Base-by-base conservation (phyloP, 2,329 filamentous ascomycete species). In the Penicillium sp. region DNA sequence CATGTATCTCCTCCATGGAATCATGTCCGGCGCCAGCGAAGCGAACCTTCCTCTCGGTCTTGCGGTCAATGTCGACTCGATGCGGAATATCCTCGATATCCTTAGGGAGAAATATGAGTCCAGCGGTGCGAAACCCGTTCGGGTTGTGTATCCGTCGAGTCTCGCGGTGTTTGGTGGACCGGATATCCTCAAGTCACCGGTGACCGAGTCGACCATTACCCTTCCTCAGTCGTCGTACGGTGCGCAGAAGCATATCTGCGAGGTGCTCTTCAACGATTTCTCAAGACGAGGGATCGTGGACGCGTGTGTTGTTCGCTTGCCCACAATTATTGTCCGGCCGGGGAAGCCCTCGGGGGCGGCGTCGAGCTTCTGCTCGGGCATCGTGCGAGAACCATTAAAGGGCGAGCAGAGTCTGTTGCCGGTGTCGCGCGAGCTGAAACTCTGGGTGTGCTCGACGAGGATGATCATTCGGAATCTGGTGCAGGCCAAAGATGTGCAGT, bases 231-330 rank as follows among this genome's bases (percentile, higher is more conserved):
- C 51, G 3, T 54, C 51, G 17, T 89, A 89, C 70, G 87, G 87
- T 41, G 82, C 85, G 5, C 84, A 88, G 73, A 89, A 90, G 73
- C 78, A 88, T 63, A 83, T 88, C 72, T 85, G 83, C 60, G 87
- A 90, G 75, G 79, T 83, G 1, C 78, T 89, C 11, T 72, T 90
- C 69, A 89, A 89, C 73, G 87, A 89, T 65, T 85, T 88, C 73
- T 86, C 86, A 58, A 80, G 87, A 29, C 80, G 84, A 57, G 84
- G 85, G 0, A 82, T 84, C 56, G 81, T 89, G 60, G 84, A 86
- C 60, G 87, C 83, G 7, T 83, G 87, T 53, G 79, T 79, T 3
- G 79, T 87, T 55, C 84, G 87, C 0, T 84, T 90, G 52, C 87
- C 87, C 0, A 88, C 51, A 1, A 54, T 54, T 17, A 54, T 54